A percentile compares a stretch with the other conserved stretches of the same genome.
Evolutionary conservation across 2,329 filamentous ascomycete genomes (phyloP).

Genomic region (Hymenoscyphus linearis): DNA sequence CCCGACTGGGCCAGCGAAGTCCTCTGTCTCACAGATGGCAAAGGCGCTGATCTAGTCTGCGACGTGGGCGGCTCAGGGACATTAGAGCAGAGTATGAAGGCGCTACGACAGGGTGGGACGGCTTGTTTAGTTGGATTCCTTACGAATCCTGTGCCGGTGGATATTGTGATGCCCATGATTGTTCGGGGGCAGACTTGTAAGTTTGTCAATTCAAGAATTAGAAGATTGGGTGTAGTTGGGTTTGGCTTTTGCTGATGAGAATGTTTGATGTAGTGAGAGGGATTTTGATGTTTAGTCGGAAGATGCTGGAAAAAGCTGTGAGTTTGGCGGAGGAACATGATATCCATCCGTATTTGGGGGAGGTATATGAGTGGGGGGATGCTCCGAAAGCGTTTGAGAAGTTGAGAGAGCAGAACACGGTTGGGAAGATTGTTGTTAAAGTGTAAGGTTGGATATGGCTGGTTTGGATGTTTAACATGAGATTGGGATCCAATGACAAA

Average conservation of each 20-base stretch:
- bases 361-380: conserved; percentile 71
- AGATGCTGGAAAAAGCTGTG: conserved; percentile 68
- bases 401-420: conserved; percentile 64
- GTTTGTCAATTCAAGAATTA: conserved; percentile 72
- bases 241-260: no score
- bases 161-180: conserved; percentile 35
- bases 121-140: conserved; percentile 43
- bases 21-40: conserved; percentile 40
- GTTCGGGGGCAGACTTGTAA: conserved; percentile 71
- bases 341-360: conserved; percentile 72
- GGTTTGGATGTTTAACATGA: neutral
- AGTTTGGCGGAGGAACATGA: conserved; percentile 64
- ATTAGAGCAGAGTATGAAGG: conserved; percentile 47
- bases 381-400: conserved; percentile 64
- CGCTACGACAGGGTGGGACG: conserved; percentile 40
- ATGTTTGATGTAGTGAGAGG: conserved; percentile 52
- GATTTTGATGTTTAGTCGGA: conserved; percentile 71
- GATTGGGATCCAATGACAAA: neutral
- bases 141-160: conserved; percentile 17
- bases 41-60: conserved; percentile 56
- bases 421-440: conserved; percentile 57
- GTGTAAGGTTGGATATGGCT: neutral
- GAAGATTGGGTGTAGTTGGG: conserved; percentile 50
- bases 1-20: conserved; percentile 57
- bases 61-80: conserved; percentile 64